A percentile compares a stretch with the other conserved stretches of the same genome.
These are phyloP conservation scores for Agrocybe praecox DNA, from an alignment of 768 basidiomycete species.

Conservation along the genomic window DNA sequence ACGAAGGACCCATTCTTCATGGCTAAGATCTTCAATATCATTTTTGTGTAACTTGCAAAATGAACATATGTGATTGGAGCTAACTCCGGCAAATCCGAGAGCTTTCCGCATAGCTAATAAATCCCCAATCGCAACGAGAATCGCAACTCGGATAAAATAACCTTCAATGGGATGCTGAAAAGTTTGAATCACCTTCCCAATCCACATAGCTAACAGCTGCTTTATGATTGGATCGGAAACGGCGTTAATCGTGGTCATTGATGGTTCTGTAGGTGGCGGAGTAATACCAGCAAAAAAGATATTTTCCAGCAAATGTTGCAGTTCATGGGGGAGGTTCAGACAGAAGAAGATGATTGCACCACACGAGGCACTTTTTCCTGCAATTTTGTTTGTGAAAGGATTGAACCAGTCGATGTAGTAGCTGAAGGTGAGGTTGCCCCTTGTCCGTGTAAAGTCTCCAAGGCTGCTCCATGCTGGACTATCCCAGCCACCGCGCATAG, in stretches of 20 bases:
- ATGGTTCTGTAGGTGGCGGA: slow-evolving; percentile 23
- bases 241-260: slow-evolving; percentile 15
- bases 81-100: slow-evolving; percentile 18
- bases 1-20: background rate
- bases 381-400: slow-evolving; percentile 27
- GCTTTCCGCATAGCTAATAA: slow-evolving; percentile 22
- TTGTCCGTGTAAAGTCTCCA: slow-evolving; percentile 14
- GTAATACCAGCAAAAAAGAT: slow-evolving; percentile 21
- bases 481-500: slow-evolving; percentile 19
- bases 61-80: slow-evolving; percentile 19
- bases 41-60: slow-evolving; percentile 13
- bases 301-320: slow-evolving; percentile 13
- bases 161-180: slow-evolving; percentile 17
- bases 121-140: slow-evolving; percentile 20
- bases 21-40: background rate
- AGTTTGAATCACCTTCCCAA: slow-evolving; percentile 11
- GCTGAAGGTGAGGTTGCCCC: slow-evolving; percentile 21
- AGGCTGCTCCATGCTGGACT: slow-evolving; percentile 26
- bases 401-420: slow-evolving; percentile 31
- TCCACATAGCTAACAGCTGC: slow-evolving; percentile 13
- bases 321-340: slow-evolving; percentile 12
- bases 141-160: slow-evolving; percentile 10
- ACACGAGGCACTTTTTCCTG: slow-evolving; percentile 18
- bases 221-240: slow-evolving; percentile 17
- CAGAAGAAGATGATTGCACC: slow-evolving; percentile 17